phyloP scores from a whole-genome alignment of 2,329 filamentous ascomycete species.

The Aulographum hederae region DNA sequence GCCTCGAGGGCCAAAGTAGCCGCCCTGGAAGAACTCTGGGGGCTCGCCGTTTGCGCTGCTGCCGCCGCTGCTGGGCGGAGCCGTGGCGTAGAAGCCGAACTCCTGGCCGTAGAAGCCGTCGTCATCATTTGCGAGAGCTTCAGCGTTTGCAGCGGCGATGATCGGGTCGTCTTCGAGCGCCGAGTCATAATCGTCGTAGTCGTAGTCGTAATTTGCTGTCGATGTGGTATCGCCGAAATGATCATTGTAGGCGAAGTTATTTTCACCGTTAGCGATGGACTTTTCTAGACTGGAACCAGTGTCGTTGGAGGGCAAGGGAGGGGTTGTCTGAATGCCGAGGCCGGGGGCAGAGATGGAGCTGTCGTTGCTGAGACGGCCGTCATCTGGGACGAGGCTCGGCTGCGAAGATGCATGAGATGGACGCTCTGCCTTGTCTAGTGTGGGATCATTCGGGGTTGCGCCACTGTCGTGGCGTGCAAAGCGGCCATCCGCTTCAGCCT shows the following conservation, averaged over 20 bases:
- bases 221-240: constrained; percentile 16
- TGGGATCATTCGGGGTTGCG: constrained; percentile 15
- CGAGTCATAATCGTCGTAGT: constrained; percentile 28
- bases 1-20: constrained; percentile 70
- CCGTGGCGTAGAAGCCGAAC: constrained; percentile 77
- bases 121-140: constrained; percentile 76
- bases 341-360: constrained; percentile 15
- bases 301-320: too few relatives aligned
- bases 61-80: constrained; percentile 10
- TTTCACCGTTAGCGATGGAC: constrained; percentile 29
- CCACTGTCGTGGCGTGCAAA: constrained; percentile 45
- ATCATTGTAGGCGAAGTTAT: constrained; percentile 41
- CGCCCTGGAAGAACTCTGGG: constrained; percentile 55
- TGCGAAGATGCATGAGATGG: constrained; percentile 20
- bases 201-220: background rate
- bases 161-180: constrained; percentile 56
- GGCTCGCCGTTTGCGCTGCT: constrained; percentile 23
- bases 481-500: constrained; percentile 57
- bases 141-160: constrained; percentile 87
- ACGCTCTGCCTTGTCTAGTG: constrained; percentile 15
- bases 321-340: too few relatives aligned
- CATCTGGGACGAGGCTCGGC: constrained; percentile 29
- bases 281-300: constrained; percentile 4
- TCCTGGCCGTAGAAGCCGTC: constrained; percentile 93
- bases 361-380: constrained; percentile 25